phyloP scores from a whole-genome alignment of 2,329 filamentous ascomycete genomes.

The Hymenoscyphus albidus region DNA sequence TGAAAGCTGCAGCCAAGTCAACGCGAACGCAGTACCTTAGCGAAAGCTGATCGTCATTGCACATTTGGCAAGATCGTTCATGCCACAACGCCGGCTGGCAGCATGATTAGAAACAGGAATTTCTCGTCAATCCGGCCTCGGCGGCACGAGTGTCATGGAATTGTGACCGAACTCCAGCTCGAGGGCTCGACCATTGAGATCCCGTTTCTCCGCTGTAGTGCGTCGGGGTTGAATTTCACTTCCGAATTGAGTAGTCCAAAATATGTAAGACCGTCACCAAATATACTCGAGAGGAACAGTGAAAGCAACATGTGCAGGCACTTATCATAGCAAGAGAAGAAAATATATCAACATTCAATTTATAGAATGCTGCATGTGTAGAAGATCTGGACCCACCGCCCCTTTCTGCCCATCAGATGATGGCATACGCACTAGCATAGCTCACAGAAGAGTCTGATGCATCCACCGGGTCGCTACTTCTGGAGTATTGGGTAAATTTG shows the following conservation, averaged over 20 bases:
- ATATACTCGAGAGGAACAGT: slow-evolving; percentile 1
- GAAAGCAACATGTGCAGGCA: not conserved
- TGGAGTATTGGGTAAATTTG: slow-evolving; percentile 79
- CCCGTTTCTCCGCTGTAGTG: no score
- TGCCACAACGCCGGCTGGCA: no score
- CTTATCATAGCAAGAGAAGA: not conserved
- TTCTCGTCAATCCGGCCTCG: no score
- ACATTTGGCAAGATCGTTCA: not conserved
- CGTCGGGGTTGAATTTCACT: no score
- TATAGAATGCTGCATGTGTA: not conserved
- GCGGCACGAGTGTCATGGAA: no score
- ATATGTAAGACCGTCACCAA: not conserved
- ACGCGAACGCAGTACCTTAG: not conserved
- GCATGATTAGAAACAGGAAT: no score
- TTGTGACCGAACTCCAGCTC: no score
- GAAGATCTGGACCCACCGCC: not conserved
- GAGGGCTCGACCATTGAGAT: no score
- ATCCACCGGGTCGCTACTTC: slow-evolving; percentile 70
- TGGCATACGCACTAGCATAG: slow-evolving; percentile 88
- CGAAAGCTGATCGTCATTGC: not conserved
- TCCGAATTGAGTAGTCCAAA: no score
- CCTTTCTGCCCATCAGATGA: slow-evolving; percentile 41
- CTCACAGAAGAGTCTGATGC: slow-evolving; percentile 81
- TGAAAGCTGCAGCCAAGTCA: not conserved
- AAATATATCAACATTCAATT: not conserved